These are phyloP conservation scores for Candida dubliniensis DNA, from an alignment of 1,139 yeast genomes.

Conservation along the genomic window DNA sequence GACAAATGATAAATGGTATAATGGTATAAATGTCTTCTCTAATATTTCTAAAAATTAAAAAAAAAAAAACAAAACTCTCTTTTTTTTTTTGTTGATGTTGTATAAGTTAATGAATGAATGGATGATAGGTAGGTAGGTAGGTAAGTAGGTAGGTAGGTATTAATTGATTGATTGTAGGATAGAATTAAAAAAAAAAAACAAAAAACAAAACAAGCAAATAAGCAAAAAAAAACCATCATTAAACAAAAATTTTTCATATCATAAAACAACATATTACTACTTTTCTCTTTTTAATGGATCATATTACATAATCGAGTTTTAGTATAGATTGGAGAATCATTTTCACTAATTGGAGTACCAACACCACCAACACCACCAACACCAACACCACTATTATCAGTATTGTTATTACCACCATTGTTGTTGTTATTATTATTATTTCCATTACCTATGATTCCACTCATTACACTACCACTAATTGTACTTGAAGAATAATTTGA, in stretches of 20 bases:
- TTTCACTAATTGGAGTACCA: conserved; percentile 13
- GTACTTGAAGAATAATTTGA: neutral
- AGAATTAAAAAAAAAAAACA: too few species aligned
- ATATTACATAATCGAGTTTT: conserved; percentile 6
- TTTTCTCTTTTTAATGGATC: neutral
- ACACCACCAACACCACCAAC: neutral
- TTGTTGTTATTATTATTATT: neutral
- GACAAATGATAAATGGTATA: too few species aligned
- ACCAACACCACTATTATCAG: neutral
- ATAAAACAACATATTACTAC: too few species aligned
- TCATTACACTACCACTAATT: neutral
- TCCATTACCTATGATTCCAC: neutral
- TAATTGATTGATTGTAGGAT: too few species aligned
- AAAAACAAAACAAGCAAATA: neutral
- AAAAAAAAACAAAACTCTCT: too few species aligned
- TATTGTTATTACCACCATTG: neutral
- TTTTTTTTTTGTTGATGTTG: too few species aligned
- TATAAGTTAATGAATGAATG: neutral
- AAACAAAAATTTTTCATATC: too few species aligned
- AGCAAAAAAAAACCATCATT: conserved; percentile 1
- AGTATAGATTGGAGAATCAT: conserved; percentile 11
- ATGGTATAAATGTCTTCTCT: too few species aligned
- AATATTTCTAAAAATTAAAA: too few species aligned
- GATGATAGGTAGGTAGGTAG: neutral
- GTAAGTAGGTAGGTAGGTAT: too few species aligned